Conservation (phyloP, 1,139 yeast species). For the Wickerhamomyces sp. region DNA sequence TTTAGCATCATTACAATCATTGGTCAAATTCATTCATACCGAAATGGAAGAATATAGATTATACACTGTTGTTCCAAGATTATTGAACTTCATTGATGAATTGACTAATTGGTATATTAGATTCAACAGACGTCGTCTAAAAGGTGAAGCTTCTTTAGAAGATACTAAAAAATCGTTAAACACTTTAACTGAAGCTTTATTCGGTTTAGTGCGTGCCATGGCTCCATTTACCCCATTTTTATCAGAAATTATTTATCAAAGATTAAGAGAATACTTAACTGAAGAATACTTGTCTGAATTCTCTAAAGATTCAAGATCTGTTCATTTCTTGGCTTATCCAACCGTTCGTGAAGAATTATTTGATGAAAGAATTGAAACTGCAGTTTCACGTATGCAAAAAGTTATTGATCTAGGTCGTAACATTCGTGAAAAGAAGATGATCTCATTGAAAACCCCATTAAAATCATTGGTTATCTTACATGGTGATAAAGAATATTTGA, state of each 20-base stretch:
- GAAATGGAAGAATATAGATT: conserved; percentile 90
- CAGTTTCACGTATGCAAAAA: conserved; percentile 94
- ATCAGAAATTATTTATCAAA: conserved; percentile 84
- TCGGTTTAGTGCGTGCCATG: conserved; percentile 89
- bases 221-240: conserved; percentile 98
- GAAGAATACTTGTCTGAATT: conserved; percentile 39
- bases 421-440: conserved; percentile 91
- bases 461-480: conserved; percentile 83
- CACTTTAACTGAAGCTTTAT: conserved; percentile 84
- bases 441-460: conserved; percentile 92
- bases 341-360: conserved; percentile 75
- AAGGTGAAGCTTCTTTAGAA: conserved; percentile 83
- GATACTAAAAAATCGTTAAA: conserved; percentile 86
- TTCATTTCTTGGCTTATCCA: conserved; percentile 91
- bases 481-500: conserved; percentile 66
- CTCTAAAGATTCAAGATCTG: conserved; percentile 66
- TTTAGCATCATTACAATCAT: conserved; percentile 87
- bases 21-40: conserved; percentile 75
- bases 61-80: conserved; percentile 92
- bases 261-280: conserved; percentile 58
- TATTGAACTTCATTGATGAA: conserved; percentile 83
- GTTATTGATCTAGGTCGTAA: conserved; percentile 95
- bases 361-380: conserved; percentile 72
- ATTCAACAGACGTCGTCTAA: conserved; percentile 94
- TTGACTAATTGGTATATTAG: conserved; percentile 99